A percentile compares a stretch with the other conserved stretches of the same genome.
Evolutionary conservation across 1,284 basidiomycete genomes (phyloP).

Genomic region (Cronartium quercuum): DNA sequence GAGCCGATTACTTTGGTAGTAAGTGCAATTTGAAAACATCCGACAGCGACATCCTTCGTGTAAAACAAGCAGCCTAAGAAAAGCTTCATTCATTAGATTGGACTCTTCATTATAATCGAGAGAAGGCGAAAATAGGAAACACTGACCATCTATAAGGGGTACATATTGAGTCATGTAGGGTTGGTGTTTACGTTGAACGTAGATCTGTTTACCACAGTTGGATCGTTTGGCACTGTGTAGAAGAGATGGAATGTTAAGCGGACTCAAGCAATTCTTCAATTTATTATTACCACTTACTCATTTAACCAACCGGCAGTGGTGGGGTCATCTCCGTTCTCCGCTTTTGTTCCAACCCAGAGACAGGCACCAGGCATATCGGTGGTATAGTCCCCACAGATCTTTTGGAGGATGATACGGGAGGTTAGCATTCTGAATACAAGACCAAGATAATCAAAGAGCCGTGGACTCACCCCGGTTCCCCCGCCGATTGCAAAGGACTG

Average conservation of each 20-base stretch:
- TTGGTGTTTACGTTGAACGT: not conserved
- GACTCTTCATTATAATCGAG: not conserved
- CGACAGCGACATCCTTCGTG: not conserved
- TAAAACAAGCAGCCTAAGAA: not conserved
- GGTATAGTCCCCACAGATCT: not conserved
- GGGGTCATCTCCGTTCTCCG: not conserved
- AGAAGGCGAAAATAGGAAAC: not conserved
- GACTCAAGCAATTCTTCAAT: not conserved
- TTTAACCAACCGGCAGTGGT: not conserved
- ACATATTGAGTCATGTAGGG: not conserved
- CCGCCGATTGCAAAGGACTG: not conserved
- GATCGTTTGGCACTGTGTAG: not conserved
- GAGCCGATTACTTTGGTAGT: not conserved
- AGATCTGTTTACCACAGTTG: not conserved
- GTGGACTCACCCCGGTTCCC: not conserved
- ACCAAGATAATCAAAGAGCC: not conserved
- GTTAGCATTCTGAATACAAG: not conserved
- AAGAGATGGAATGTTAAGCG: not conserved
- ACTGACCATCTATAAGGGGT: not conserved
- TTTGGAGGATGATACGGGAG: not conserved
- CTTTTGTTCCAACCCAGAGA: not conserved
- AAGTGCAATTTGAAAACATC: conserved; percentile 1
- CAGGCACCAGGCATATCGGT: not conserved
- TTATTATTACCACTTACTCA: not conserved
- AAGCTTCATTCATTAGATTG: not conserved